phyloP scores from a whole-genome alignment of 2,329 filamentous ascomycete genomes.

The Aspergillus novoparasiticus region DNA sequence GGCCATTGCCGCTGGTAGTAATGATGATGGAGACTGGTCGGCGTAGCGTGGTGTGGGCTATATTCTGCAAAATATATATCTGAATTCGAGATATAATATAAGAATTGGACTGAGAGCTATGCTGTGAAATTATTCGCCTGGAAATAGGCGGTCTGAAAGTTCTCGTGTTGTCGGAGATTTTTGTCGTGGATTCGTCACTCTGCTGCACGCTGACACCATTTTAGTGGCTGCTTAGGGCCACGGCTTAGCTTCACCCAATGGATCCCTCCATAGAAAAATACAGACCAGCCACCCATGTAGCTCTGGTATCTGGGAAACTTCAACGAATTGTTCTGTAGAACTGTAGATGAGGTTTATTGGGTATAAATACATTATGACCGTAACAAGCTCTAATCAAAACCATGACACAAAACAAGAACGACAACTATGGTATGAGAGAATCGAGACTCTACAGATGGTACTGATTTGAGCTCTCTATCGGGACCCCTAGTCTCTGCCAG shows the following conservation, averaged over 20 bases:
- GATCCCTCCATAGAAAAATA: not conserved
- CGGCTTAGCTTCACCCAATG: not conserved
- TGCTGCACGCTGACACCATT: not conserved
- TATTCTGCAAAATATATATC: not conserved
- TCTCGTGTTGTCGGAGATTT: not conserved
- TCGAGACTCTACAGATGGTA: slow-evolving; percentile 33
- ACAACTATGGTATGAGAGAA: not conserved
- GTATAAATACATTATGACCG: not conserved
- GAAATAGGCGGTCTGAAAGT: not conserved
- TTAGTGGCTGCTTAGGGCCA: not conserved
- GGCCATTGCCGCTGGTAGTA: not conserved
- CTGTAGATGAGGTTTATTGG: not conserved
- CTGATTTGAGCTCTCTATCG: slow-evolving; percentile 31
- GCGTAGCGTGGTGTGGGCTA: not conserved
- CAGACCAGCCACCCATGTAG: not conserved
- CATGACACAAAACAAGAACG: not conserved
- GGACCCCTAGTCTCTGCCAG: slow-evolving; percentile 37
- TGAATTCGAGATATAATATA: not conserved
- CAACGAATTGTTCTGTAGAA: not conserved
- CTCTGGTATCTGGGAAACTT: not conserved
- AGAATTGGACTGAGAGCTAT: not conserved
- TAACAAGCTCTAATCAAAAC: not conserved
- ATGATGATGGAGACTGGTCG: not conserved
- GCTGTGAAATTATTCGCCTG: not conserved
- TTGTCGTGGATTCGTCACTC: not conserved